Evolutionary conservation across 2,329 filamentous ascomycete species (phyloP), one percentile per base, ranked within the genome.

Genomic region (Neopestalotiopsis sp.): DNA sequence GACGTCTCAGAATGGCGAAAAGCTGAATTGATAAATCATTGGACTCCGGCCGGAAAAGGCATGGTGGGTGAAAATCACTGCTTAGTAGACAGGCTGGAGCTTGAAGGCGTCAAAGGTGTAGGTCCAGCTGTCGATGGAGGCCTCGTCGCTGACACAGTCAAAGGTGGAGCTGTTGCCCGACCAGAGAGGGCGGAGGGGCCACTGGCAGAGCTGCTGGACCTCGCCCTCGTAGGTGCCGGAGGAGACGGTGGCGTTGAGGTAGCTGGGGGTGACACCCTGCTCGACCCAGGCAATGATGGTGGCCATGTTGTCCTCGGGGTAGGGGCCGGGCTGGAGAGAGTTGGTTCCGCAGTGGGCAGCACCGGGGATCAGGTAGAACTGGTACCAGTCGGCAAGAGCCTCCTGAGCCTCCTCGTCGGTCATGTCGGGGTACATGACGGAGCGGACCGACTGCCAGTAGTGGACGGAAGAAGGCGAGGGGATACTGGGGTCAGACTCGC

Each of bases 271-370:
- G 34, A 78, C 71, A 17, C 77, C 91, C 71, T 92, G 92, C 71
- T 87, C 87, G 10, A 94, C 82, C 74, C 85, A 92, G 74, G 93
- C 89, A 75, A 94, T 92, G 24, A 90, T 89, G 2, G 90, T 92
- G 2, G 90, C 88, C 77, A 93, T 89, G 58, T 93, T 90, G 5
- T 89, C 89, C 71, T 89, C 83, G 0, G 83, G 84, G 73, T 80
- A 86, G 0, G 81, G 81, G 1, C 81, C 82, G 0, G 83, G 83
- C 77, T 85, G 82, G 1, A 82, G 76, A 5, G 75, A 68, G 76
- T 86, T 88, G 40, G 78, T 74, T 0, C 80, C 77, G 71, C 87
- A 89, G 77, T 88, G 87, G 0, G 79, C 85, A 0, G 83, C 87
- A 30, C 86, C 86, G 0, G 87, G 86, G 24, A 89, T 74, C 0